Evolutionary conservation across 1,284 basidiomycete genomes (phyloP), one percentile per base, ranked within the genome.

Genomic region (Earliella scabrosa): DNA sequence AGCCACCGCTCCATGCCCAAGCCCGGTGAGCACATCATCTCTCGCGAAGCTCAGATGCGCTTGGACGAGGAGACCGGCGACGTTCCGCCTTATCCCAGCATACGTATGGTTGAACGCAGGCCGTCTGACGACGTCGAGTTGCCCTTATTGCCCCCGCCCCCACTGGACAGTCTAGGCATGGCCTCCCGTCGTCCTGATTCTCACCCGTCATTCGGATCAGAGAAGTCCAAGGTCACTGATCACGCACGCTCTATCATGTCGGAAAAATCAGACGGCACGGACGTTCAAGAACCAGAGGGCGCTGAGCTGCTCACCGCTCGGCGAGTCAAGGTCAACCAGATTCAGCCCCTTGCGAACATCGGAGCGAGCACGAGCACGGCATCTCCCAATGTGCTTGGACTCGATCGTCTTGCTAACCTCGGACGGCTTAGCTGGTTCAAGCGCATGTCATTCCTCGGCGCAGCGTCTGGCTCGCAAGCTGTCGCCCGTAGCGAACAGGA

Each of bases 291-390:
- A 60, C 56, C 55, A n/a, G 66, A 85, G 62, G 73, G 77, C 10
- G 77, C 80, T 0, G 80, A 82, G 23, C 64, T 88, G 2, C 75
- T 82, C 50, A 85, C 82, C 13, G 86, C 85, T 0, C 80, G 81
- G 14, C 80, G 85, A 6, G 85, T 88, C 41, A 79, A 76, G 47
- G 79, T 83, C 3, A 73, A 73, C 18, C 66, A 63, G 44, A 20
- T 65, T 31, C 52, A 58, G 39, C 40, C 61, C 2, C 52, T 49
- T 9, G 54, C 53, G 4, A 70, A 52, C 45, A 34, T 64, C n/a
- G 71, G 67, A 7, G 56, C 68, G 2, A 65, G 67, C 47, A 43
- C 60, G 2, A 60, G 70, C n/a, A 64, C 69, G 10, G 45, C 55
- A 3, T 13, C 55, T 7, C 47, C 54, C 3, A 63, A 51, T 48